Conservation (phyloP, 2,329 filamentous ascomycete species). For the Aureobasidium sp. region DNA sequence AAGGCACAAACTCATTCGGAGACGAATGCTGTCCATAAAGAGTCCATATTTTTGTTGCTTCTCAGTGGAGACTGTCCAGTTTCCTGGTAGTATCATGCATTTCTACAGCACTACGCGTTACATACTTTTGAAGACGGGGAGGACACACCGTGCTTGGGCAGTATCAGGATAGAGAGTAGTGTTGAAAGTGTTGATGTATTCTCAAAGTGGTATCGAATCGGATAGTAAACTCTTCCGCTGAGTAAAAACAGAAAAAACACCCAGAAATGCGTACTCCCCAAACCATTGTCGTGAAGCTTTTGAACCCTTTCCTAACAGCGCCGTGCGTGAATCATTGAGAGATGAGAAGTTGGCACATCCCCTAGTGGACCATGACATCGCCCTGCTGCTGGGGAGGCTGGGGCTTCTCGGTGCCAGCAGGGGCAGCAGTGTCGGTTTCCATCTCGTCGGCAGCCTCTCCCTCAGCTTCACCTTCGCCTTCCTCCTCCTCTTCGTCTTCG, state of each 20-base stretch:
- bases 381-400: slow-evolving; percentile 12
- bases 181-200: background rate
- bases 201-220: background rate
- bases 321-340: slow-evolving; percentile 8
- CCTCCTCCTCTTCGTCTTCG: slow-evolving; percentile 58
- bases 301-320: background rate
- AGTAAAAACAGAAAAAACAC: background rate
- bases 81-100: too few species aligned
- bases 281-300: slow-evolving; percentile 10
- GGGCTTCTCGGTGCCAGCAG: background rate
- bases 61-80: too few species aligned
- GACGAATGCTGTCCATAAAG: too few species aligned
- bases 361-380: slow-evolving; percentile 17
- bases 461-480: slow-evolving; percentile 46
- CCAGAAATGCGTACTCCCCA: slow-evolving; percentile 8
- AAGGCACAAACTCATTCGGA: background rate
- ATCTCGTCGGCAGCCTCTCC: slow-evolving; percentile 31
- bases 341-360: background rate
- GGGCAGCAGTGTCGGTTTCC: slow-evolving; percentile 1
- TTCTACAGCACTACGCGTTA: too few species aligned
- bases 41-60: too few species aligned
- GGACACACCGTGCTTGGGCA: too few species aligned
- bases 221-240: background rate
- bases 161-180: background rate
- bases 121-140: too few species aligned